Conservation (phyloP, 1,284 basidiomycete species). For the Trichosporon ovoides region DNA sequence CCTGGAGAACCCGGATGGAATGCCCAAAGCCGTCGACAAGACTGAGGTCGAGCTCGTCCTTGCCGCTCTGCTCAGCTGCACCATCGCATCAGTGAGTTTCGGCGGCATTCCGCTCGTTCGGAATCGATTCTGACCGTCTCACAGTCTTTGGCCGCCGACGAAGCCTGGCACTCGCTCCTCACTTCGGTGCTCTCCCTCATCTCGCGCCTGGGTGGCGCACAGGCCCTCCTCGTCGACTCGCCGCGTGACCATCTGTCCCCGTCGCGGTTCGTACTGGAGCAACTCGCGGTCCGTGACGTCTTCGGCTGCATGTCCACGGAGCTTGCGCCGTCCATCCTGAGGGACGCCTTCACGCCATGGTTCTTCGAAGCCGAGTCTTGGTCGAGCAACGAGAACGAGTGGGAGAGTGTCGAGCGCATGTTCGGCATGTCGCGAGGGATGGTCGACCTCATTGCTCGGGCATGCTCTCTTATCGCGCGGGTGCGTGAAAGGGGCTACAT, state of each 20-base stretch:
- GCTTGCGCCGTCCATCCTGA: slow-evolving; percentile 36
- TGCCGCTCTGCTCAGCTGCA: slow-evolving; percentile 40
- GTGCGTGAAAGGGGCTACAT: slow-evolving; percentile 20
- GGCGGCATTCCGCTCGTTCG: neutral
- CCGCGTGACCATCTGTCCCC: slow-evolving; percentile 34
- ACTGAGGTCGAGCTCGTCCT: slow-evolving; percentile 40
- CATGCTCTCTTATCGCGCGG: slow-evolving; percentile 31
- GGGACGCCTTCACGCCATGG: slow-evolving; percentile 42
- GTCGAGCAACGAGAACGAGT: slow-evolving; percentile 36
- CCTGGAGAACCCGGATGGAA: slow-evolving; percentile 27
- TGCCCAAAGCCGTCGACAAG: slow-evolving; percentile 27
- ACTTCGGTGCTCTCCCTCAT: slow-evolving; percentile 37
- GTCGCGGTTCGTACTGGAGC: slow-evolving; percentile 43
- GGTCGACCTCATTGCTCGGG: slow-evolving; percentile 41
- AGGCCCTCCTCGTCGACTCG: slow-evolving; percentile 35
- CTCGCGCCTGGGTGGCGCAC: slow-evolving; percentile 40
- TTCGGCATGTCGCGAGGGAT: slow-evolving; percentile 43
- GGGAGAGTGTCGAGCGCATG: slow-evolving; percentile 44
- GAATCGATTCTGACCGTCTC: slow-evolving; percentile 7
- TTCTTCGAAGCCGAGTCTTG: slow-evolving; percentile 44
- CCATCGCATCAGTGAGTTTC: slow-evolving; percentile 40
- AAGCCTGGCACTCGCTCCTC: slow-evolving; percentile 44
- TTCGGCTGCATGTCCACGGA: slow-evolving; percentile 47
- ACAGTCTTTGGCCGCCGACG: slow-evolving; percentile 41
- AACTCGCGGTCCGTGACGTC: slow-evolving; percentile 43